Percentiles rank a stretch among this genome's conserved stretches.
Evolutionary conservation across 345 rosid species (phyloP).

Genomic region (Aethionema arabicum): DNA sequence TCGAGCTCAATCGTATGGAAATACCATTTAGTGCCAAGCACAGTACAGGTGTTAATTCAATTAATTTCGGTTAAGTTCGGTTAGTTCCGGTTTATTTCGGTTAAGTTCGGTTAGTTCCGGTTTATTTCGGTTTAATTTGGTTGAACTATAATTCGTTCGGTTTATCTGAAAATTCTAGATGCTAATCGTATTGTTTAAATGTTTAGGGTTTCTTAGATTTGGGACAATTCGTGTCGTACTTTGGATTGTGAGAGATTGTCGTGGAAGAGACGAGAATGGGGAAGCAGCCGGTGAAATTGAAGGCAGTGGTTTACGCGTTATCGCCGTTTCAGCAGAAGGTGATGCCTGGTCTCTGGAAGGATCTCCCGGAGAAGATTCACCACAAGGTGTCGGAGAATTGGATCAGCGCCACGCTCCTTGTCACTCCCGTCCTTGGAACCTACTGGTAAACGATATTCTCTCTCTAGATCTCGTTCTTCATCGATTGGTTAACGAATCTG

Average conservation of each 20-base stretch:
- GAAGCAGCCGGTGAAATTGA: slow-evolving; percentile 74
- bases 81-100: no score
- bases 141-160: no score
- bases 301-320: slow-evolving; percentile 78
- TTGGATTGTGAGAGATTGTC: slow-evolving; percentile 7
- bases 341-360: slow-evolving; percentile 74
- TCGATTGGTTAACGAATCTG: not conserved
- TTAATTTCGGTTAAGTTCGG: slow-evolving; percentile 5
- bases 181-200: not conserved
- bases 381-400: slow-evolving; percentile 90
- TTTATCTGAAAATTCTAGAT: no score
- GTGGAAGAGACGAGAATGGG: slow-evolving; percentile 46
- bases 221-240: slow-evolving; percentile 17
- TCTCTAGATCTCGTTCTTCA: not conserved
- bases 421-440: slow-evolving; percentile 61
- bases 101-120: no score
- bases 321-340: slow-evolving; percentile 85
- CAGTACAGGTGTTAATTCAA: not conserved
- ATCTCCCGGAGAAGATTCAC: slow-evolving; percentile 64
- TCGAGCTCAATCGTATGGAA: not conserved
- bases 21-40: not conserved
- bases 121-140: no score
- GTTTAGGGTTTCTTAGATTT: slow-evolving; percentile 8
- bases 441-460: slow-evolving; percentile 44
- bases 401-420: slow-evolving; percentile 71